phyloP scores from a whole-genome alignment of 2,329 filamentous ascomycete genomes.

The Xylariales sp. region DNA sequence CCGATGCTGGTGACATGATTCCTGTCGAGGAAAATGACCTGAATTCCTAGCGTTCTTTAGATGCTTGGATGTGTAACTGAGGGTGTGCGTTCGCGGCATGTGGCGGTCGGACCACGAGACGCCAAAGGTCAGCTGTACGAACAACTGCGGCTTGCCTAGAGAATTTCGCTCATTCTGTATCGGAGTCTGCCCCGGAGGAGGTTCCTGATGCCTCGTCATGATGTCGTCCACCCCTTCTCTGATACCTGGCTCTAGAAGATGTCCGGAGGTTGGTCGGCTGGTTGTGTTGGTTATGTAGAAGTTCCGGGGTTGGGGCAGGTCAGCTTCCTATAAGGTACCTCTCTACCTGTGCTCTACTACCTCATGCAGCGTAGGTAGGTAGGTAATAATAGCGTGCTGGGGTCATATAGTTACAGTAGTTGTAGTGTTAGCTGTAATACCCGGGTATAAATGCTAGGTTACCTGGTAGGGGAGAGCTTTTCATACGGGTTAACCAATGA shows the following conservation, averaged over 20 bases:
- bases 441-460: too few species aligned
- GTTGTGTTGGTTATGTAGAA: not conserved
- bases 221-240: slow-evolving; percentile 40
- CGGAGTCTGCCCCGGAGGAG: slow-evolving; percentile 30
- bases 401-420: too few species aligned
- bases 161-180: slow-evolving; percentile 45
- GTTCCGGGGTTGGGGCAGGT: slow-evolving; percentile 8
- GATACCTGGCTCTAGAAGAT: not conserved
- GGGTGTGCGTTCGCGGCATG: slow-evolving; percentile 56
- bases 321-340: slow-evolving; percentile 8
- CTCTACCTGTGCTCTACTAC: too few species aligned
- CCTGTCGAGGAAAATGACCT: slow-evolving; percentile 59
- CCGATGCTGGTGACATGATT: slow-evolving; percentile 51
- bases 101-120: slow-evolving; percentile 61
- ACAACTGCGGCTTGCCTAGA: slow-evolving; percentile 57
- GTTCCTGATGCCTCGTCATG: slow-evolving; percentile 35
- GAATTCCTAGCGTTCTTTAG: slow-evolving; percentile 54
- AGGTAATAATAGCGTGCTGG: too few species aligned
- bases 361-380: too few species aligned
- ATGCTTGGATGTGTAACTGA: slow-evolving; percentile 61
- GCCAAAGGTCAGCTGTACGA: slow-evolving; percentile 64
- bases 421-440: too few species aligned
- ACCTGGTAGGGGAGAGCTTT: too few species aligned
- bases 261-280: slow-evolving; percentile 14
- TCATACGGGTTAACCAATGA: too few species aligned